A percentile compares a stretch with the other conserved stretches of the same genome.
Conservation (phyloP, 805 yeast genomes). For the Lipomyces kockii region DNA sequence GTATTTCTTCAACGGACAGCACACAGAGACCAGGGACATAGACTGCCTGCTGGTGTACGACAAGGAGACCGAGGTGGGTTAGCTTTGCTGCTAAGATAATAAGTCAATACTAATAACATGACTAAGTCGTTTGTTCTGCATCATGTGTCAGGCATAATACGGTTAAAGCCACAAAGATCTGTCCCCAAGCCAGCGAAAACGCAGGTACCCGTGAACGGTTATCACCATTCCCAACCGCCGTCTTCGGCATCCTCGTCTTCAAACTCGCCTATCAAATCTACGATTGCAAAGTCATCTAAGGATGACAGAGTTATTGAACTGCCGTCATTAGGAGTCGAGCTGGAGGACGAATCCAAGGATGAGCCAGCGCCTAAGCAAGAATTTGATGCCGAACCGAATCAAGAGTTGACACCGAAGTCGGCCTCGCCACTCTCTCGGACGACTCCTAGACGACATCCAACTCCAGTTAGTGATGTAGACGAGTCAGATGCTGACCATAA, state of each 20-base stretch:
- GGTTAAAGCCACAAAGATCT: conserved; percentile 29
- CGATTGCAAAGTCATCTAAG: not conserved
- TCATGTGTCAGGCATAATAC: conserved; percentile 22
- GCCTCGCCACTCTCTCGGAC: not conserved
- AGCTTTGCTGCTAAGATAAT: not conserved
- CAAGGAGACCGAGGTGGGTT: conserved; percentile 24
- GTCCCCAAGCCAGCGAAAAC: conserved; percentile 3
- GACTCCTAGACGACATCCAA: not conserved
- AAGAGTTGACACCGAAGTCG: not conserved
- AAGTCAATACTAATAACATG: not conserved
- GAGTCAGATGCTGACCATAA: conserved; percentile 15
- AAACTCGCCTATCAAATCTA: conserved; percentile 5
- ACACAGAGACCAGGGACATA: conserved; percentile 27
- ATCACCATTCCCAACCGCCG: conserved; percentile 4
- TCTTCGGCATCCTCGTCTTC: conserved; percentile 17
- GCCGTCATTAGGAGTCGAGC: conserved; percentile 17
- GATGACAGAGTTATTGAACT: conserved; percentile 21
- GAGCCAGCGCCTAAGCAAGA: not conserved
- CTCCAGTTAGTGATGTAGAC: conserved; percentile 16
- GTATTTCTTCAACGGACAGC: conserved; percentile 32
- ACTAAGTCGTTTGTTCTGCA: conserved; percentile 27
- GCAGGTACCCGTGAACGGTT: not conserved
- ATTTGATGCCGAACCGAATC: conserved; percentile 5
- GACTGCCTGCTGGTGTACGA: conserved; percentile 37
- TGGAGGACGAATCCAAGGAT: not conserved